Evolutionary conservation across 2,329 filamentous ascomycete genomes (phyloP).

Genomic region (Pestalotiopsis sp.): DNA sequence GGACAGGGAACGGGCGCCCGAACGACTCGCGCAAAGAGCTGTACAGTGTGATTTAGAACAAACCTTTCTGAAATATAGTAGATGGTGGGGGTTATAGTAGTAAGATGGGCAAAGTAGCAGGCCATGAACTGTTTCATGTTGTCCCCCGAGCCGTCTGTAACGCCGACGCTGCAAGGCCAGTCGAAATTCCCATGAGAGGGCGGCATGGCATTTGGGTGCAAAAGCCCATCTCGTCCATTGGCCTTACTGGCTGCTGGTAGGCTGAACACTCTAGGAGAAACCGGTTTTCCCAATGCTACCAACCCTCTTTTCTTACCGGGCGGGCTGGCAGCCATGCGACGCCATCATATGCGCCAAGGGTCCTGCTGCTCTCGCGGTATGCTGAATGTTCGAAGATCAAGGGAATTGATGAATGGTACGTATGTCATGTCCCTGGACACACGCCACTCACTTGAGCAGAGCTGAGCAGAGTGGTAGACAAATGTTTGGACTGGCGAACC

Average conservation of each 20-base stretch:
- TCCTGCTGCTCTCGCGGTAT: neutral
- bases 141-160: neutral
- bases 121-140: neutral
- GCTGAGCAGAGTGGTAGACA: too few relatives aligned
- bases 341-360: neutral
- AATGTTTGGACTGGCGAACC: too few relatives aligned
- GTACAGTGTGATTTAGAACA: neutral
- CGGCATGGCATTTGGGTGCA: constrained; percentile 7
- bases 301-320: neutral
- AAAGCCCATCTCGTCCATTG: neutral
- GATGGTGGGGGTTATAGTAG: neutral
- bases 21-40: neutral
- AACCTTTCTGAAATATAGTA: neutral
- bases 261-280: neutral
- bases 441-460: neutral
- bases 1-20: neutral
- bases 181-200: neutral
- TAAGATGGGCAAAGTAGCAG: neutral
- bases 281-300: constrained; percentile 6
- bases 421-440: neutral
- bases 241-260: neutral
- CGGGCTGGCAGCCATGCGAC: neutral
- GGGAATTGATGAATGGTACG: neutral
- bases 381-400: neutral
- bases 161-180: neutral